Evolutionary conservation across 2,329 filamentous ascomycete genomes (phyloP), one percentile per base, ranked within the genome.

Genomic region (Aureobasidium sp.): DNA sequence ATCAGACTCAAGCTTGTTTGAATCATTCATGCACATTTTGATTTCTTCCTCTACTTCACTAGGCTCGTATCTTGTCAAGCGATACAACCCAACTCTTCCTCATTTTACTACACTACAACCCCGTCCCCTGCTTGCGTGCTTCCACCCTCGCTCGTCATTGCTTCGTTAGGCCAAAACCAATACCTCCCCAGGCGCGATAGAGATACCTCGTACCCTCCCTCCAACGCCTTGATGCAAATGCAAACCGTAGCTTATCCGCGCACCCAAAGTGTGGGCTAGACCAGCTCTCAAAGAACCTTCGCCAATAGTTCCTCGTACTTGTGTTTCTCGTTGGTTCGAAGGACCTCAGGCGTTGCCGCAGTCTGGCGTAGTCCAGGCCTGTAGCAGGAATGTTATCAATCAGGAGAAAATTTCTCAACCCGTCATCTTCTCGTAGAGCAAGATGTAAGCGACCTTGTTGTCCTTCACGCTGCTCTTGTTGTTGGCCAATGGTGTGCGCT

Each of bases 401-500:
- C 6, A 55, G 9, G 23, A 26, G 41, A 27, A 26, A 23, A 41
- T 8, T 55, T 32, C 50, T 68, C 66, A 68, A 39, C 58, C 57
- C 39, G 59, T 66, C 53, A 94, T 84, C 70, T 85, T 86, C 78
- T 97, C 88, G 75, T 99, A 99, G 77, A 99, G 96, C 71, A 99
- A 78, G 67, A 99, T 85, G 76, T 99, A 99, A 4, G 94, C 94
- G 63, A 97, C 93, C 81, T 96, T 96, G 81, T 93, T 96, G 74
- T 97, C 93, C 75, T 90, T 91, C 71, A 89, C 75, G 41, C 71
- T 68, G 55, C 66, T 69, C 61, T 66, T 69, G 63, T 77, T 76
- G 65, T 76, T 83, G 67, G 77, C 84, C 58, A 53, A 15, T 84
- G 81, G 77, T 80, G 76, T 75, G 78, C 77, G 70, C 79, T 77